phyloP scores from a whole-genome alignment of 768 basidiomycete species.

The Ramaria sp. region DNA sequence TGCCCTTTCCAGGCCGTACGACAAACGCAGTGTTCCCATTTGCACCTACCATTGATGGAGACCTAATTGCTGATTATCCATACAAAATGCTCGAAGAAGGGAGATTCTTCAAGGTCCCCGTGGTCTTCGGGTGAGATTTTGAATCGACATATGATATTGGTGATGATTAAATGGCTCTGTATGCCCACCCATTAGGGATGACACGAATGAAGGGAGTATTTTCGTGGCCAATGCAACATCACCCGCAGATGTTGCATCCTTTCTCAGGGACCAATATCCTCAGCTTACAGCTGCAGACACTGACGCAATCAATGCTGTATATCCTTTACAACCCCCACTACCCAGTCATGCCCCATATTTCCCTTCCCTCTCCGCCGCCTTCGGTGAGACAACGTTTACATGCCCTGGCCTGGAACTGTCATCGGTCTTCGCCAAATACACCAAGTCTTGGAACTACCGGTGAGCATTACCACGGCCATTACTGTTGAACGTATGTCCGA shows the following conservation, averaged over 20 bases:
- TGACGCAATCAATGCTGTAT: background rate
- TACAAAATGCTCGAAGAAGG: constrained; percentile 8
- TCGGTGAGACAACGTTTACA: constrained; percentile 3
- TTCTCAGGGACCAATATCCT: constrained; percentile 7
- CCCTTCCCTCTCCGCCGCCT: constrained; percentile 2
- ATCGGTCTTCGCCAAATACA: background rate
- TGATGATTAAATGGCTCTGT: background rate
- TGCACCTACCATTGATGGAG: constrained; percentile 25
- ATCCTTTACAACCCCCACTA: background rate
- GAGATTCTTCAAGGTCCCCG: constrained; percentile 8
- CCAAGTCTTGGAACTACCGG: constrained; percentile 9
- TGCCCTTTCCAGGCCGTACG: constrained; percentile 18
- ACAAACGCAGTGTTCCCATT: constrained; percentile 20
- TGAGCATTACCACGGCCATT: background rate
- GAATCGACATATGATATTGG: background rate
- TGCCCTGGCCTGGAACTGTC: constrained; percentile 5
- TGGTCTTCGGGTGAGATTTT: constrained; percentile 6
- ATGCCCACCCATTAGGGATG: constrained; percentile 4
- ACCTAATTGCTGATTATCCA: constrained; percentile 3
- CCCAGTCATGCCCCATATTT: constrained; percentile 1
- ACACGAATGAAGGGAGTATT: constrained; percentile 9
- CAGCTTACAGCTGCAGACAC: background rate
- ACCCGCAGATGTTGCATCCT: constrained; percentile 1
- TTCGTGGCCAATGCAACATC: constrained; percentile 9
- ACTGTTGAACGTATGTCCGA: background rate